phyloP scores from a whole-genome alignment of 371 early-diverging fungal genomes.

The Mucor velutinosus region DNA sequence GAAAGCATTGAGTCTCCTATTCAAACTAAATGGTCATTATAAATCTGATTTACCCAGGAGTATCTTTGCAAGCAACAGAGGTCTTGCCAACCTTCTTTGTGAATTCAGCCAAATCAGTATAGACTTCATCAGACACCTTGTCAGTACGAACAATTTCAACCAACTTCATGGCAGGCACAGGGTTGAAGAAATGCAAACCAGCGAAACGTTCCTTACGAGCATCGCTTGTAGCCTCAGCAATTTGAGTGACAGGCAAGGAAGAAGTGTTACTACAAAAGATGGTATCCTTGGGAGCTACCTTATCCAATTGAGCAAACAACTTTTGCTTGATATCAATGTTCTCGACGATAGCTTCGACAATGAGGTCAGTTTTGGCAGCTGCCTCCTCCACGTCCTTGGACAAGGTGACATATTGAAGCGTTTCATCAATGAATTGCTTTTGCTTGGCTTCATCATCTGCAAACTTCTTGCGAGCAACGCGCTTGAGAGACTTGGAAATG shows the following conservation, averaged over 20 bases:
- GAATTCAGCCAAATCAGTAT: constrained; percentile 66
- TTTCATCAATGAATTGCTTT: constrained; percentile 64
- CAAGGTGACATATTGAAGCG: constrained; percentile 63
- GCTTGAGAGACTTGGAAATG: constrained; percentile 77
- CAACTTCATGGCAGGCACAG: constrained; percentile 97
- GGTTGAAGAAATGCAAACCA: constrained; percentile 97
- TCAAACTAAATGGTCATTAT: neutral
- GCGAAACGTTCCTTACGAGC: constrained; percentile 68
- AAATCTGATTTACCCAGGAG: constrained; percentile 78
- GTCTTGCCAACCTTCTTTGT: constrained; percentile 79
- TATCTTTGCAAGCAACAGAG: constrained; percentile 94
- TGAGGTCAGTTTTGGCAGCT: constrained; percentile 65
- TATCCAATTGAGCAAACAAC: constrained; percentile 74
- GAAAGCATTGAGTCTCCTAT: neutral
- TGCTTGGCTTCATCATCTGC: constrained; percentile 70
- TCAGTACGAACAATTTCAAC: constrained; percentile 90
- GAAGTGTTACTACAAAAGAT: constrained; percentile 94
- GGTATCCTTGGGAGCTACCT: constrained; percentile 69
- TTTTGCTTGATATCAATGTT: constrained; percentile 85
- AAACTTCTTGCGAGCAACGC: constrained; percentile 90
- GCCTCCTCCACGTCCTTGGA: constrained; percentile 67
- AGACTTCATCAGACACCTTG: constrained; percentile 63
- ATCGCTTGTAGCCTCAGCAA: constrained; percentile 69
- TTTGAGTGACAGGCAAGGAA: constrained; percentile 81
- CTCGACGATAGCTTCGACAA: constrained; percentile 96